Base-by-base conservation (phyloP, 108 stramenopile genomes). In the Cyclotella cryptica region DNA sequence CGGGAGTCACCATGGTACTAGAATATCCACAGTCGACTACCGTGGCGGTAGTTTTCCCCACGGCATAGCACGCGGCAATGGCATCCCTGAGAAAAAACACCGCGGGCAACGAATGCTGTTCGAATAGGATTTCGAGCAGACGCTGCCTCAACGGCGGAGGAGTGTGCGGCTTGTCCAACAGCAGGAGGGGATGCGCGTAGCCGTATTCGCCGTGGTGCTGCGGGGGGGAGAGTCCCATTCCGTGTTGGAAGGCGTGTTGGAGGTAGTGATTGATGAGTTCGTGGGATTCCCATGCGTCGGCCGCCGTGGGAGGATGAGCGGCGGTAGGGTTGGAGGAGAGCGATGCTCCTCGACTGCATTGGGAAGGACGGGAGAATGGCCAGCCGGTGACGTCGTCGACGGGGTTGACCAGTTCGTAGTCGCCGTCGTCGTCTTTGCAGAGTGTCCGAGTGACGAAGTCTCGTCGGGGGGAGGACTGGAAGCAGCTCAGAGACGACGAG, bases 81-180 rank as follows among this genome's bases (percentile, higher is more conserved):
- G 93, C 93, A 78, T 98, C 97, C 28, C 92, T 79, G 12, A 87
- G 91, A 14, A 98, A 79, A 86, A 96, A 98, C 17, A 91, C 81
- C 11, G 98, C 96, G 1, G 98, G 98, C 13, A 96, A 91, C 17
- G 86, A 41, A 39, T 90, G 81, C 21, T 84, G 79, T 69, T 95
- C 94, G 71, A 95, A 87, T 35, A 91, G 68, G 10, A 88, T 70
- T 69, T 95, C 94, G 18, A 93, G 30, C 1, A 84, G 28, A 66
- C 91, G 86, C 63, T 96, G 94, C 17, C 94, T 89, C 18, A 96
- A 35, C 0, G 92, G 84, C 2, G 94, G 91, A 26, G 92, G 88
- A 79, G 93, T 90, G 81, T 96, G 92, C 22, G 92, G 86, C 55
- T 87, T 83, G 68, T 96, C 94, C 5, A 92, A 55, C 49, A 96